Conservation (phyloP, 2,329 filamentous ascomycete species). For the Aciculosporium take region DNA sequence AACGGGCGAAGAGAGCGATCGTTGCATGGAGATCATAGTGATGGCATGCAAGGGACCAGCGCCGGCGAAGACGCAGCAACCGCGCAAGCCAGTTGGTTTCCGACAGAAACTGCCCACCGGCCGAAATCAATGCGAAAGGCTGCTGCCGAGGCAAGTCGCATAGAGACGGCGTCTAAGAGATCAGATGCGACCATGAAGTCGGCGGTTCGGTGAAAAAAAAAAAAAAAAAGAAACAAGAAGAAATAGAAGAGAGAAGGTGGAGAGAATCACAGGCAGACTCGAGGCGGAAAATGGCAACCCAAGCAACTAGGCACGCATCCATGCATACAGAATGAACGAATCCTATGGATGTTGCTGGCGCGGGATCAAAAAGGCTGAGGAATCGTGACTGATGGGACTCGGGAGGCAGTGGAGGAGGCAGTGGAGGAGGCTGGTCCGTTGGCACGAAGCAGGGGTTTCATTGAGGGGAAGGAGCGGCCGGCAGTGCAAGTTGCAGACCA, state of each 20-base stretch:
- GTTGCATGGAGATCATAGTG: slow-evolving; percentile 49
- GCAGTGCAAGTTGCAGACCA: too few relatives aligned
- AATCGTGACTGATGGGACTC: neutral
- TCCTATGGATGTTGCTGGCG: neutral
- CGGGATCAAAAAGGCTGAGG: neutral
- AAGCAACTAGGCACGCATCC: too few relatives aligned
- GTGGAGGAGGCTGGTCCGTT: neutral
- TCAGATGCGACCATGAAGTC: neutral
- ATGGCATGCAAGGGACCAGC: slow-evolving; percentile 24
- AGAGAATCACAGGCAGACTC: neutral
- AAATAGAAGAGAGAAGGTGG: too few relatives aligned
- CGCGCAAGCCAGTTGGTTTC: slow-evolving; percentile 20
- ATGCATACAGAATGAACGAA: too few relatives aligned
- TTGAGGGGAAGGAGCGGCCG: neutral
- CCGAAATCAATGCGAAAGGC: slow-evolving; percentile 7
- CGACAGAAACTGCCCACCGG: slow-evolving; percentile 13
- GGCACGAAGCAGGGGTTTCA: neutral
- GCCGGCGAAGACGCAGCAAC: slow-evolving; percentile 19
- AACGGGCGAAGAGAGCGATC: slow-evolving; percentile 48
- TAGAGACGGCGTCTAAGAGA: neutral
- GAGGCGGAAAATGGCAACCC: neutral
- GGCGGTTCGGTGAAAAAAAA: neutral
- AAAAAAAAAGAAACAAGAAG: too few relatives aligned
- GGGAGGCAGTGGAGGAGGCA: neutral
- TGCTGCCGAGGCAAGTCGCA: neutral